A percentile compares a stretch with the other conserved stretches of the same genome.
Evolutionary conservation across 2,329 filamentous ascomycete genomes (phyloP).

Genomic region (Fusarium nygamai): DNA sequence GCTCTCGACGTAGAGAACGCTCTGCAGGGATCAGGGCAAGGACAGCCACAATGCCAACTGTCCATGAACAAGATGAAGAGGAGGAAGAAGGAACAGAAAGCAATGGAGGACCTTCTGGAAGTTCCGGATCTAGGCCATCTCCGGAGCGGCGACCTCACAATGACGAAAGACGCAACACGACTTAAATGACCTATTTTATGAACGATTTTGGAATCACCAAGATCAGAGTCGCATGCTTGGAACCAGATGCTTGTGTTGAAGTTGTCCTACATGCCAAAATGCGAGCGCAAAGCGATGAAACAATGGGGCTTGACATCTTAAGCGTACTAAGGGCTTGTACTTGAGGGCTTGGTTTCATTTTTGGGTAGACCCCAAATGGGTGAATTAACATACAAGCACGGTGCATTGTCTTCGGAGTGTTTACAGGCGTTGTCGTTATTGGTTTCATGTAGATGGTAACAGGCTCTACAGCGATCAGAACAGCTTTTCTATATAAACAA

Average conservation of each 20-base stretch:
- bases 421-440: constrained; percentile 15
- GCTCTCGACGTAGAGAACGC: not conserved
- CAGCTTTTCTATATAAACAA: not conserved
- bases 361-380: not conserved
- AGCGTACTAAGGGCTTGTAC: not conserved
- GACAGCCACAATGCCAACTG: not conserved
- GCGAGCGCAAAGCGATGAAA: not conserved
- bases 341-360: not conserved
- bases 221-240: not conserved
- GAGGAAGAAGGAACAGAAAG: not conserved
- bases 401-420: constrained; percentile 17
- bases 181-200: not conserved
- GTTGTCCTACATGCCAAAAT: not conserved
- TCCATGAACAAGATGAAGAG: not conserved
- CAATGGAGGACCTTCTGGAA: not conserved
- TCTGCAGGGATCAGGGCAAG: not conserved
- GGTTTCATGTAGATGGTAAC: constrained; percentile 25
- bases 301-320: not conserved
- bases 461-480: constrained; percentile 3
- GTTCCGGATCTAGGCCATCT: not conserved
- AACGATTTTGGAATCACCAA: not conserved
- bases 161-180: not conserved
- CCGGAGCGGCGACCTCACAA: not conserved
- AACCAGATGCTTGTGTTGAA: not conserved
- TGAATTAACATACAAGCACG: constrained; percentile 2